A percentile compares a stretch with the other conserved stretches of the same genome.
Evolutionary conservation across 1,139 yeast species (phyloP).

Genomic region (Kodamaea plutei): DNA sequence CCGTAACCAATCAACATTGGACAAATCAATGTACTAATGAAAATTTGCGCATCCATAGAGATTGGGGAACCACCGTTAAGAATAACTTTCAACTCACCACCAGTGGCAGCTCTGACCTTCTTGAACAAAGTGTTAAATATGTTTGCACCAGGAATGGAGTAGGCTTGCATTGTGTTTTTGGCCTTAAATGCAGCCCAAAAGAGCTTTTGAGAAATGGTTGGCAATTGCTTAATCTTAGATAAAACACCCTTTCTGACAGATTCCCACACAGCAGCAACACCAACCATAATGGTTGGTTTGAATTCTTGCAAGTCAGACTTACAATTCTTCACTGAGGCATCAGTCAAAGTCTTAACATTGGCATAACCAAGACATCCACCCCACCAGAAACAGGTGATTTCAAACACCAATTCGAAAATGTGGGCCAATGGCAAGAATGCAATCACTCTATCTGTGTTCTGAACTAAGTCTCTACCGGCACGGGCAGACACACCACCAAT

Average conservation of each 20-base stretch:
- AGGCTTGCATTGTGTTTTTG: slow-evolving; percentile 57
- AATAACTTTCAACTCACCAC: slow-evolving; percentile 72
- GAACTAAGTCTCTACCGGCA: slow-evolving; percentile 52
- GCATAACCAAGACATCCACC: slow-evolving; percentile 91
- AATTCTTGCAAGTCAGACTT: slow-evolving; percentile 83
- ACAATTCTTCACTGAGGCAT: slow-evolving; percentile 77
- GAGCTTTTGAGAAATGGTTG: slow-evolving; percentile 66
- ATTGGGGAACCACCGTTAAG: slow-evolving; percentile 96
- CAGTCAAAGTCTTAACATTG: slow-evolving; percentile 85
- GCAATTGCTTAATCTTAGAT: slow-evolving; percentile 65
- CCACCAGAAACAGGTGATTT: slow-evolving; percentile 78
- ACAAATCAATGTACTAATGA: slow-evolving; percentile 70
- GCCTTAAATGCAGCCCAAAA: slow-evolving; percentile 88
- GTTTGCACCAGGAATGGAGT: slow-evolving; percentile 70
- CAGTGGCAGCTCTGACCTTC: slow-evolving; percentile 90
- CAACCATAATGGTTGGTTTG: slow-evolving; percentile 93
- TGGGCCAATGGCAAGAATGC: slow-evolving; percentile 95
- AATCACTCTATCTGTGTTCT: slow-evolving; percentile 62
- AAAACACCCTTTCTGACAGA: slow-evolving; percentile 88
- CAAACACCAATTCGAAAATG: slow-evolving; percentile 89
- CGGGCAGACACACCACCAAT: slow-evolving; percentile 74
- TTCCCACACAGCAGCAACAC: slow-evolving; percentile 99
- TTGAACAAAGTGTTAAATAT: slow-evolving; percentile 68
- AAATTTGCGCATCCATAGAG: slow-evolving; percentile 79
- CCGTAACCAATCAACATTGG: slow-evolving; percentile 97